Conservation (phyloP, 2,329 filamentous ascomycete species). For the Penicillium sp. region DNA sequence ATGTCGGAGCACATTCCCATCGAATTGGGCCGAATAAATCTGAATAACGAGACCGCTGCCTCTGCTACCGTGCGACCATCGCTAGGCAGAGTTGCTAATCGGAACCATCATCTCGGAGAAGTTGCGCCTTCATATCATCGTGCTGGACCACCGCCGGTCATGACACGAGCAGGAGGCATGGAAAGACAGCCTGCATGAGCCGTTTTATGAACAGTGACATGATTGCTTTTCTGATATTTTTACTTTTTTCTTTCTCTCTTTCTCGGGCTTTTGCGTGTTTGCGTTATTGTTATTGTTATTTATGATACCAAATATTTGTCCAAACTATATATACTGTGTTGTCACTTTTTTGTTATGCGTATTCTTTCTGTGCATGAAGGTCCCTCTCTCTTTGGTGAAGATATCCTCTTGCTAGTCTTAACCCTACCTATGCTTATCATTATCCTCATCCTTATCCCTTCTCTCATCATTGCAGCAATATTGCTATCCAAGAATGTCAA, state of each 20-base stretch:
- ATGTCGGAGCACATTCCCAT: conserved; percentile 25
- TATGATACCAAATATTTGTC: not conserved
- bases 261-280: not conserved
- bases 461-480: too few species aligned
- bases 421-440: not conserved
- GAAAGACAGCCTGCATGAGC: conserved; percentile 36
- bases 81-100: conserved; percentile 16
- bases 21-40: conserved; percentile 21
- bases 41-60: conserved; percentile 14
- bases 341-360: not conserved
- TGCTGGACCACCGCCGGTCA: conserved; percentile 21
- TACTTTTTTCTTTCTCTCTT: not conserved
- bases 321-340: not conserved
- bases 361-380: not conserved
- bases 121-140: conserved; percentile 25
- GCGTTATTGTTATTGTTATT: not conserved
- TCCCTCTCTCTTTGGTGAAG: not conserved
- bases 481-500: not conserved
- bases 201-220: not conserved
- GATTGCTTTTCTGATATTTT: not conserved
- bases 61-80: conserved; percentile 1
- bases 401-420: not conserved
- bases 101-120: conserved; percentile 17
- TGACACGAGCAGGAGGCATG: conserved; percentile 31
- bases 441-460: not conserved